These are phyloP conservation scores for Sclerotinia glacialis DNA, from an alignment of 2,329 filamentous ascomycete species.

Conservation along the genomic window DNA sequence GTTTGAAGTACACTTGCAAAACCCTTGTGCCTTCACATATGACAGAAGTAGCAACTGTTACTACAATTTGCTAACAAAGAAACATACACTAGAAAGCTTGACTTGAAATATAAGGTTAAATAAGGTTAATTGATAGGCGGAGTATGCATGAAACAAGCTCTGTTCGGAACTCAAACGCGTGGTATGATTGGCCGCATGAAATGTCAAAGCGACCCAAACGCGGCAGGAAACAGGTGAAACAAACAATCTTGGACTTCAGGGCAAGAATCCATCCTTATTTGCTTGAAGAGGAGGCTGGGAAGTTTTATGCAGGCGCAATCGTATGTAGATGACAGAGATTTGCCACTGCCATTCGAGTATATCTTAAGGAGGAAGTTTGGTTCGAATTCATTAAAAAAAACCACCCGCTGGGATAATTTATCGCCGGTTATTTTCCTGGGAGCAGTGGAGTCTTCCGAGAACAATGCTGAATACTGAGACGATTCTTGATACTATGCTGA, in stretches of 20 bases:
- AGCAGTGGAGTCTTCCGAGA: neutral
- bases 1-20: conserved; percentile 2
- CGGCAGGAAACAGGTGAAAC: conserved; percentile 5
- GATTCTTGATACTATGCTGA: neutral
- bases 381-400: neutral
- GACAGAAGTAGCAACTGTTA: neutral
- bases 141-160: conserved; percentile 10
- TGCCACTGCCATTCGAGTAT: neutral
- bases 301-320: neutral
- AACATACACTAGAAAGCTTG: neutral
- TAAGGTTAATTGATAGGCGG: conserved; percentile 12
- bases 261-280: neutral
- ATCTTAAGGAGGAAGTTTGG: neutral
- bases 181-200: conserved; percentile 5
- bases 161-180: neutral
- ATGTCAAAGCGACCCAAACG: conserved; percentile 15
- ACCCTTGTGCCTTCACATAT: neutral
- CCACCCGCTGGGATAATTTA: neutral
- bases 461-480: neutral
- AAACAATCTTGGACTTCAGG: neutral
- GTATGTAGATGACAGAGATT: neutral
- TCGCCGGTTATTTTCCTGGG: neutral
- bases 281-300: neutral
- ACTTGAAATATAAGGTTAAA: neutral
- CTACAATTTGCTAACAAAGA: neutral